These are phyloP conservation scores for Hericium coralloides DNA, from an alignment of 768 basidiomycete genomes.

Conservation along the genomic window DNA sequence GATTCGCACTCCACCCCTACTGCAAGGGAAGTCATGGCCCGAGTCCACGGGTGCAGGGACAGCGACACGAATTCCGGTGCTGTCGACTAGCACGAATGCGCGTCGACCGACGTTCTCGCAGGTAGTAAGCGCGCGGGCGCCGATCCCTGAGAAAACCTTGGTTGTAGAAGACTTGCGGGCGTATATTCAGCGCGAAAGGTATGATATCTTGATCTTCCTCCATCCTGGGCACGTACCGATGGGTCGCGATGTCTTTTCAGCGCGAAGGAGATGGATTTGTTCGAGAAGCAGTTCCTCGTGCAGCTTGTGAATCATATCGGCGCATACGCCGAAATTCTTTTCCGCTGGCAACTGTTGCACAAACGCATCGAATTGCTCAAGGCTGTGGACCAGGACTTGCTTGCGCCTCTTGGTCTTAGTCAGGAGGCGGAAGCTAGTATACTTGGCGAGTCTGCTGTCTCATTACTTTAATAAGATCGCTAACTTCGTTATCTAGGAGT, in stretches of 20 bases:
- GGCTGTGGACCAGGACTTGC: constrained; percentile 31
- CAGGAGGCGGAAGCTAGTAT: constrained; percentile 14
- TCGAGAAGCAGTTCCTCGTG: constrained; percentile 31
- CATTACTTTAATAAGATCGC: neutral
- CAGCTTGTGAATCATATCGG: constrained; percentile 48
- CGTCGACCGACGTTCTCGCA: constrained; percentile 34
- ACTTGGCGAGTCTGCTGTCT: constrained; percentile 24
- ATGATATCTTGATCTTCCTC: neutral
- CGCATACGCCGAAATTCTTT: constrained; percentile 67
- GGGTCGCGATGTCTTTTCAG: constrained; percentile 17
- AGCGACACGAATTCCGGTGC: constrained; percentile 1
- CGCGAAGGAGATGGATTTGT: neutral
- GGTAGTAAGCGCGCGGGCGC: constrained; percentile 23
- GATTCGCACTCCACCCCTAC: constrained; percentile 1
- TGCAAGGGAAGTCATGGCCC: constrained; percentile 40
- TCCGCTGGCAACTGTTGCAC: constrained; percentile 60
- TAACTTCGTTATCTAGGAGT: constrained; percentile 26
- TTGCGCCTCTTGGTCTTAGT: neutral
- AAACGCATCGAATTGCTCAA: constrained; percentile 72
- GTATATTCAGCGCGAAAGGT: constrained; percentile 11
- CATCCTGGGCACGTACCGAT: constrained; percentile 1
- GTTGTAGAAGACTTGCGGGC: constrained; percentile 21
- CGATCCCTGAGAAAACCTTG: constrained; percentile 30
- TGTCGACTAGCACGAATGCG: constrained; percentile 10
- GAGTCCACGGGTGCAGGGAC: constrained; percentile 24